Percentiles rank a stretch among this genome's conserved stretches.
Conservation (phyloP, 768 basidiomycete genomes). For the Suillus cothurnatus region DNA sequence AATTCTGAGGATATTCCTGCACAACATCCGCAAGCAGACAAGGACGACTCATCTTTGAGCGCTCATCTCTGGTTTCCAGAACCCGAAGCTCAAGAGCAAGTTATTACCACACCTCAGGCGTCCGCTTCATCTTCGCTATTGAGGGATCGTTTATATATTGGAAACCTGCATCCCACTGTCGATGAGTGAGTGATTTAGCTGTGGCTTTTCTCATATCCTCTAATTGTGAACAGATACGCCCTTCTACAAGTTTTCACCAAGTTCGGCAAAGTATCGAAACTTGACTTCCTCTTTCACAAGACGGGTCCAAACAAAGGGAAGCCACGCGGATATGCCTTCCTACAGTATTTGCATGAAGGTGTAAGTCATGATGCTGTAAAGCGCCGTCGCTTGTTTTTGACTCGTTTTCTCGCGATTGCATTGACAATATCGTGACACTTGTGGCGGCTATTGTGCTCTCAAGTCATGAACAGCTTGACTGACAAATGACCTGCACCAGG, state of each 20-base stretch:
- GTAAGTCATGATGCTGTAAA: conserved; percentile 53
- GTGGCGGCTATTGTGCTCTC: background rate
- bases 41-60: conserved; percentile 3
- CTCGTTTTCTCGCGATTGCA: conserved; percentile 17
- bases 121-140: conserved; percentile 37
- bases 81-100: conserved; percentile 20
- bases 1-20: background rate
- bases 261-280: conserved; percentile 88
- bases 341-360: conserved; percentile 79
- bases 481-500: conserved; percentile 49
- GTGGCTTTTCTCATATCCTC: conserved; percentile 4
- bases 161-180: conserved; percentile 84
- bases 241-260: conserved; percentile 89
- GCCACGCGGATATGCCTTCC: conserved; percentile 93
- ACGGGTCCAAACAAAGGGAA: conserved; percentile 86
- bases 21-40: conserved; percentile 2
- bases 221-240: conserved; percentile 60
- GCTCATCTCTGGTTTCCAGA: conserved; percentile 36
- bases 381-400: conserved; percentile 30
- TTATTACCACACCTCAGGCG: conserved; percentile 7
- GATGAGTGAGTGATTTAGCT: conserved; percentile 67
- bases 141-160: conserved; percentile 84
- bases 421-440: background rate
- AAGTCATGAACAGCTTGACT: conserved; percentile 5
- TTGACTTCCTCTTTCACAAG: conserved; percentile 97